Evolutionary conservation across 2,329 filamentous ascomycete genomes (phyloP).

Genomic region (Fusarium sp.): DNA sequence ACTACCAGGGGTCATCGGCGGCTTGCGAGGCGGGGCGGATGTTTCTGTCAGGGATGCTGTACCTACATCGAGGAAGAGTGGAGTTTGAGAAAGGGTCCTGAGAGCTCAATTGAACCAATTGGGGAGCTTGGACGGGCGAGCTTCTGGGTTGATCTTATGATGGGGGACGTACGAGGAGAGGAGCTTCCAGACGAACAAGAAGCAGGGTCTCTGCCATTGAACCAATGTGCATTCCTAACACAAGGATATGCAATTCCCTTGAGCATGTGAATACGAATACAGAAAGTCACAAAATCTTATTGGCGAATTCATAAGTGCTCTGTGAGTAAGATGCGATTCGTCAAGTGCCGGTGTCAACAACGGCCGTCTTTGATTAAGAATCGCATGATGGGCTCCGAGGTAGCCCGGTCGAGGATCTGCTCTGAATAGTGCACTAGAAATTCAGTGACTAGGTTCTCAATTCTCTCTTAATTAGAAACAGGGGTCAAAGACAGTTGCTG

Average conservation of each 20-base stretch:
- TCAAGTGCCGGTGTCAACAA: conserved; percentile 32
- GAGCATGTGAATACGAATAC: conserved; percentile 27
- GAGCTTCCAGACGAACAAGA: neutral
- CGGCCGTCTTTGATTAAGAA: conserved; percentile 38
- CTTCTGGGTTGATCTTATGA: conserved; percentile 26
- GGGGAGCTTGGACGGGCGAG: conserved; percentile 2
- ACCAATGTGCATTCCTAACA: neutral
- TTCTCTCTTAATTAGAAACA: conserved; percentile 1
- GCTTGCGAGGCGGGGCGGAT: conserved; percentile 36
- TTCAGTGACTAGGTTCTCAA: neutral
- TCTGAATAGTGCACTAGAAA: neutral
- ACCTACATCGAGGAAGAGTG: conserved; percentile 5
- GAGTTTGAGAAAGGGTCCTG: conserved; percentile 19
- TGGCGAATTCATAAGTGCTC: conserved; percentile 22
- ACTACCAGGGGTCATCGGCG: conserved; percentile 31
- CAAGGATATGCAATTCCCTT: neutral
- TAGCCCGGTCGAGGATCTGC: conserved; percentile 18
- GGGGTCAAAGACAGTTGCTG: conserved; percentile 1
- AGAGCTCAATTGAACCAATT: conserved; percentile 32
- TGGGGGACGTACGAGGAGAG: conserved; percentile 30
- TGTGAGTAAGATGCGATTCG: conserved; percentile 20
- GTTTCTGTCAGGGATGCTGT: conserved; percentile 34
- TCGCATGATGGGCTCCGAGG: conserved; percentile 44
- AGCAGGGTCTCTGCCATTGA: conserved; percentile 10
- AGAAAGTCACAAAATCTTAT: conserved; percentile 2